Percentiles rank a stretch among this genome's conserved stretches.
Evolutionary conservation across 208 protist species (phyloP).

Genomic region (Trypanosoma brucei): DNA sequence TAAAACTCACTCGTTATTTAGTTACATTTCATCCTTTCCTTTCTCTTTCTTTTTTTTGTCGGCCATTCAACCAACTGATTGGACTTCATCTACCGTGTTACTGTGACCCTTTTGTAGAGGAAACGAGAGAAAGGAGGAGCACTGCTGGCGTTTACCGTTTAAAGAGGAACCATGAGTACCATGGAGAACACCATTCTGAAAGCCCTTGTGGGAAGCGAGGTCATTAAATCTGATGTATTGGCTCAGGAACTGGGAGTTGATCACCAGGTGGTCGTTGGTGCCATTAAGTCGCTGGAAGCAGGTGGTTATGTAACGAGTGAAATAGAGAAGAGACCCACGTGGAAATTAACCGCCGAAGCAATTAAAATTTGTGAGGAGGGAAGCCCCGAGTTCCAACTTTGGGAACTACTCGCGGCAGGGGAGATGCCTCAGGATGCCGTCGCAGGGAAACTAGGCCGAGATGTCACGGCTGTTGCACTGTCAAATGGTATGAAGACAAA

Average conservation of each 20-base stretch:
- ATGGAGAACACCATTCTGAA: slow-evolving; percentile 19
- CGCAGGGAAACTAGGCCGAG: slow-evolving; percentile 53
- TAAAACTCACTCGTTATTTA: too few species aligned
- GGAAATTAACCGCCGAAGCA: slow-evolving; percentile 82
- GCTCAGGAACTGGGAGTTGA: slow-evolving; percentile 47
- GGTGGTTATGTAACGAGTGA: slow-evolving; percentile 72
- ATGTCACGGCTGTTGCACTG: slow-evolving; percentile 67
- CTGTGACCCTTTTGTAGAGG: too few species aligned
- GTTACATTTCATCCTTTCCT: slow-evolving; percentile 8
- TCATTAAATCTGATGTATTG: slow-evolving; percentile 52
- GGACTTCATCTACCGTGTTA: neutral
- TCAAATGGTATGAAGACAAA: slow-evolving; percentile 92
- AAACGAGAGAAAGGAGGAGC: too few species aligned
- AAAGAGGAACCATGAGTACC: slow-evolving; percentile 10
- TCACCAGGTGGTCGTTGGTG: slow-evolving; percentile 89
- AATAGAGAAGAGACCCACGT: slow-evolving; percentile 44
- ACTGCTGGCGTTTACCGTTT: too few species aligned
- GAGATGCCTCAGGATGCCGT: slow-evolving; percentile 40
- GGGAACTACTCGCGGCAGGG: slow-evolving; percentile 37
- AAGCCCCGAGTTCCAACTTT: slow-evolving; percentile 88
- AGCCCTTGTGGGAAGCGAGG: slow-evolving; percentile 29
- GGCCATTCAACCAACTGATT: neutral
- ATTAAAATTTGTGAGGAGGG: slow-evolving; percentile 69
- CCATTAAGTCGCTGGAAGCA: slow-evolving; percentile 86
- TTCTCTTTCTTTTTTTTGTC: slow-evolving; percentile 22